Evolutionary conservation across 495 filamentous ascomycete species (phyloP).

Genomic region (Aspergillus cavernicola): DNA sequence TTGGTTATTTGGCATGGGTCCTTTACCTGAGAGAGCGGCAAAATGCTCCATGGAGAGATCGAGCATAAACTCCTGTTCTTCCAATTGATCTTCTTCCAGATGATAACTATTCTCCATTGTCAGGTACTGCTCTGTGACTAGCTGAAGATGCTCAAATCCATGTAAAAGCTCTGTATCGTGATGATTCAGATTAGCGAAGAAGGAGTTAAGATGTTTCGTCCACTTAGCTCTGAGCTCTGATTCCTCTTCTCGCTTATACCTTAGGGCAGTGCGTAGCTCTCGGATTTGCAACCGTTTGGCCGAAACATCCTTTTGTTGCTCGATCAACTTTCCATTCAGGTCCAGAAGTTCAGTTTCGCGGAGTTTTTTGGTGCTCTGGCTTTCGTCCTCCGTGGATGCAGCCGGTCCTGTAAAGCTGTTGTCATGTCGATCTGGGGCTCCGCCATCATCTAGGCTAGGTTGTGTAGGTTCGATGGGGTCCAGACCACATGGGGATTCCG

Average conservation of each 20-base stretch:
- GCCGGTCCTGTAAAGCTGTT: neutral
- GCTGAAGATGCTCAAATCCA: slow-evolving; percentile 17
- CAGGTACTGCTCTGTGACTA: slow-evolving; percentile 16
- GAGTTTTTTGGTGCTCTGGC: neutral
- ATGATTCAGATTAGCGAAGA: slow-evolving; percentile 3
- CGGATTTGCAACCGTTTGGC: slow-evolving; percentile 6
- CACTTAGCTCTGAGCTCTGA: neutral
- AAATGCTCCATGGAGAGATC: slow-evolving; percentile 19
- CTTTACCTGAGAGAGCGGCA: neutral
- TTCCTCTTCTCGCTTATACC: slow-evolving; percentile 15
- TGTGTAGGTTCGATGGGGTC: neutral
- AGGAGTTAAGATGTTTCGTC: slow-evolving; percentile 17
- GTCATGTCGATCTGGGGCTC: neutral
- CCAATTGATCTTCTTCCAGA: slow-evolving; percentile 25
- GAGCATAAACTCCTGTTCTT: slow-evolving; percentile 22
- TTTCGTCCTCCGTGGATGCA: neutral
- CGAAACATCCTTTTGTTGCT: slow-evolving; percentile 7
- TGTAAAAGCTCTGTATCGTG: slow-evolving; percentile 2
- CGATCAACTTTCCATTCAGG: neutral
- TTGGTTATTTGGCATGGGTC: neutral
- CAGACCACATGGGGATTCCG: neutral
- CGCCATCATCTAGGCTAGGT: neutral
- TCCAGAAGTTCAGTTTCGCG: neutral
- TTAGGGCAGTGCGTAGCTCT: slow-evolving; percentile 9
- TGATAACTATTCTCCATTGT: slow-evolving; percentile 25